Evolutionary conservation across 208 protist genomes (phyloP), one percentile per base, ranked within the genome.

Genomic region (Trichomonas tenax): DNA sequence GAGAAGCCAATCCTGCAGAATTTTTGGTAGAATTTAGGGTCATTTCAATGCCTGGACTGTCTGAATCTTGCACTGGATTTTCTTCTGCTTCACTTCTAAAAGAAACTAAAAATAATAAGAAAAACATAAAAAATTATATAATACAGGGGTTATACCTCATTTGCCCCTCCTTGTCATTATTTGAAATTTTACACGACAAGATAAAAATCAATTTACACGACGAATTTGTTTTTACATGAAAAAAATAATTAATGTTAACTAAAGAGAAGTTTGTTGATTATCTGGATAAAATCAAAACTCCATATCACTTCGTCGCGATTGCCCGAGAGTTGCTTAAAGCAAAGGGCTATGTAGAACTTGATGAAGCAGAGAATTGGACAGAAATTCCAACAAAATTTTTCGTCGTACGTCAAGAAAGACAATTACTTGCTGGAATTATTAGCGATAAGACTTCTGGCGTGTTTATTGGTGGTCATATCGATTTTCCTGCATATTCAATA

Each of bases 341-440:
- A 38, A 93, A 93, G 51, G 86, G 86, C 2, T 93, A 34, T 15
- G 6, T 17, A 34, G 86, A 93, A 93, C 86, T 93, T 0, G 36
- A 51, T 31, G 44, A 38, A 48, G 17, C 40, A 38, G 44, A 93
- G 36, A 26, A 26, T 9, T 93, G 86, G 86, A 21, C 44, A 11
- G n/a, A 48, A 21, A 93, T 93, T 93, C 86, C 86, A 51, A n/a
- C 44, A 38, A 93, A 93, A 93, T 93, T 93, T 21, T 93, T 93
- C 31, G 86, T 93, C 17, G 86, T 93, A 21, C 40, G 86, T 38
- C 40, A 93, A 34, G 86, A 93, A 51, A 48, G 44, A 17, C 0
- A 0, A 40, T n/a, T 93, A 34, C 21, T 41, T 51, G 86, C 86
- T 34, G 17, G 41, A 26, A 34, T n/a, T 38, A 38, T 51, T 2